Evolutionary conservation across 495 filamentous ascomycete species (phyloP).

Genomic region (Tuber indicum): DNA sequence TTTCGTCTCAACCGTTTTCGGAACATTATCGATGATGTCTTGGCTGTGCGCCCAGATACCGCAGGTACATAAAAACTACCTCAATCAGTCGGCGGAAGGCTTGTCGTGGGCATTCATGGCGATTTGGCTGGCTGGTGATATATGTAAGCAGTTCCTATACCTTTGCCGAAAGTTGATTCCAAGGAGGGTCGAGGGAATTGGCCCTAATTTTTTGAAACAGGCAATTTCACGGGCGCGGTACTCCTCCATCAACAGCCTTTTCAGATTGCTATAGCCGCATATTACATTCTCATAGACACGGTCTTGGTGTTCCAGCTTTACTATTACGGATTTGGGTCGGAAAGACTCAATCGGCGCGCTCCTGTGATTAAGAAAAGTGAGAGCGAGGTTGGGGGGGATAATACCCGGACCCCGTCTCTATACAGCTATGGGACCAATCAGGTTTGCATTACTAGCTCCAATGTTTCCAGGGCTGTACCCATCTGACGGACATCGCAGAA

Average conservation of each 20-base stretch:
- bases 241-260: conserved; percentile 63
- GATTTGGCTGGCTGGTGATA: conserved; percentile 64
- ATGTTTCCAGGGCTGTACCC: not conserved
- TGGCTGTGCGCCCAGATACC: conserved; percentile 75
- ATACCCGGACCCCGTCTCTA: conserved; percentile 16
- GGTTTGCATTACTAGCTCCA: not conserved
- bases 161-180: not conserved
- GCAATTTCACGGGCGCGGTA: conserved; percentile 58
- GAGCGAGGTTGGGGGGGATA: conserved; percentile 29
- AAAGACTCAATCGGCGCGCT: not conserved
- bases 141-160: conserved; percentile 42
- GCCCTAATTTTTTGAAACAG: conserved; percentile 17
- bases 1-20: conserved; percentile 59
- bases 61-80: conserved; percentile 67
- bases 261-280: conserved; percentile 62
- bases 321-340: conserved; percentile 51
- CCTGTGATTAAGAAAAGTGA: conserved; percentile 23
- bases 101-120: conserved; percentile 62
- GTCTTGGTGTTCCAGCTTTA: conserved; percentile 59
- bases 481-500: not conserved
- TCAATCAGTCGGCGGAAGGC: conserved; percentile 59
- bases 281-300: conserved; percentile 64
- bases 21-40: conserved; percentile 58
- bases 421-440: not conserved
- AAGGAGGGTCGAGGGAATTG: not conserved